A percentile compares a stretch with the other conserved stretches of the same genome.
Conservation (phyloP, 257 asterid genomes). For the Schizonepeta tenuifolia region DNA sequence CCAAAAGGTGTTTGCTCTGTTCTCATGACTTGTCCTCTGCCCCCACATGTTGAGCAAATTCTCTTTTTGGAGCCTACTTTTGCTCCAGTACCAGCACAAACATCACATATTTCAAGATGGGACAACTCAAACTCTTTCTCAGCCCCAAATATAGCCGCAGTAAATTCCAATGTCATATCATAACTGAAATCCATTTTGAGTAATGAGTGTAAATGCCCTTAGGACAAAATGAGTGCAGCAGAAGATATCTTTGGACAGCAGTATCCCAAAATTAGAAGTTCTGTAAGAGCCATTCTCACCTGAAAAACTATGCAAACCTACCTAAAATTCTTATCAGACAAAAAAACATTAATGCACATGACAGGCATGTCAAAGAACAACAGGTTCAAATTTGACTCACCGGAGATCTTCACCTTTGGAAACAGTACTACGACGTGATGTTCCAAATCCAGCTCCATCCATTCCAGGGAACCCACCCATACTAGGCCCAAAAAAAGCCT, state of each 20-base stretch:
- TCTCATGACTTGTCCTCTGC: slow-evolving; percentile 99
- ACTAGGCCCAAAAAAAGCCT: slow-evolving; percentile 94
- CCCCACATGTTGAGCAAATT: slow-evolving; percentile 97
- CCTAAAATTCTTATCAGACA: slow-evolving; percentile 22
- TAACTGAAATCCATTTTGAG: slow-evolving; percentile 60
- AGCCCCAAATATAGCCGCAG: slow-evolving; percentile 91
- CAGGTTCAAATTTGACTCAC: slow-evolving; percentile 57
- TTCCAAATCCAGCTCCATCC: slow-evolving; percentile 81
- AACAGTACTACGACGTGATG: slow-evolving; percentile 79
- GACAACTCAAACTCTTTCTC: slow-evolving; percentile 92
- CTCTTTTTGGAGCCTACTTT: slow-evolving; percentile 93
- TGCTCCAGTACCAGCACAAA: slow-evolving; percentile 94
- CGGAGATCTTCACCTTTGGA: slow-evolving; percentile 98
- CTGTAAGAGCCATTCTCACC: slow-evolving; percentile 22
- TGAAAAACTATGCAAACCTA: slow-evolving; percentile 29
- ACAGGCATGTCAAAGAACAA: slow-evolving; percentile 23
- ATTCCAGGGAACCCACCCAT: slow-evolving; percentile 86
- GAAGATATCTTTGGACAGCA: slow-evolving; percentile 14
- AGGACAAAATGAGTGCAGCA: slow-evolving; percentile 18
- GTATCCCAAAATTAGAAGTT: slow-evolving; percentile 17
- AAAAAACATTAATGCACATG: slow-evolving; percentile 21
- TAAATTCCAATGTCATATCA: slow-evolving; percentile 81
- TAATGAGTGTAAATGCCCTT: slow-evolving; percentile 12
- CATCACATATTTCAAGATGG: slow-evolving; percentile 94
- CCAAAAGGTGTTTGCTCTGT: slow-evolving; percentile 99